phyloP scores from a whole-genome alignment of 202 grass and related monocot species.

The Digitaria exilis region DNA sequence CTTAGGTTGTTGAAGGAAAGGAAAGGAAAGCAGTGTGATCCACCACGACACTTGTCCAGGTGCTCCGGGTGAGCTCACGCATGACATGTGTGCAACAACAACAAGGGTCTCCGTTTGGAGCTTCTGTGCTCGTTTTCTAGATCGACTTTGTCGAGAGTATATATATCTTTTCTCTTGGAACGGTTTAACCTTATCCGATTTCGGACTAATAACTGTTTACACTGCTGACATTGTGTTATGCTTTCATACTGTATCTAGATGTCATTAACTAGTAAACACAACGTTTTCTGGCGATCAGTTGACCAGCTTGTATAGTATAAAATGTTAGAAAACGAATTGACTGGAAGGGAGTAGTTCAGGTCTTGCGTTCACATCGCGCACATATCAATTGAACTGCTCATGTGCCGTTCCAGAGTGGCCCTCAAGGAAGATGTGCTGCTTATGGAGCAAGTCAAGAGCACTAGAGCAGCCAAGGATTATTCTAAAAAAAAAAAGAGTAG shows the following conservation, averaged over 20 bases:
- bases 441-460: not conserved
- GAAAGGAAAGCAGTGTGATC: conserved; percentile 16
- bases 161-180: not conserved
- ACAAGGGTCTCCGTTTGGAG: not conserved
- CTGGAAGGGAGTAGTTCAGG: not conserved
- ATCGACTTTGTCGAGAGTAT: not conserved
- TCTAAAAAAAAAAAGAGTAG: too few relatives aligned
- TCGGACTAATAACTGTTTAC: not conserved
- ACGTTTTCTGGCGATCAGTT: not conserved
- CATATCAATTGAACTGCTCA: not conserved
- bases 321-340: conserved; percentile 18
- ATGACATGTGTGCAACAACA: not conserved
- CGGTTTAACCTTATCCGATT: not conserved
- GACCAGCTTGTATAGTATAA: not conserved
- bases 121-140: conserved; percentile 28
- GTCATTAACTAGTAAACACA: not conserved
- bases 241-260: not conserved
- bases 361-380: not conserved
- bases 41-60: conserved; percentile 18
- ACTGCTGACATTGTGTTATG: not conserved
- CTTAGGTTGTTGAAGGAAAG: conserved; percentile 8
- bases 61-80: conserved; percentile 6
- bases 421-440: not conserved
- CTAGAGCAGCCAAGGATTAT: not conserved
- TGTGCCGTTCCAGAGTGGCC: not conserved